Evolutionary conservation across 2,329 filamentous ascomycete genomes (phyloP), one percentile per base, ranked within the genome.

Genomic region (Fusarium floridanum): DNA sequence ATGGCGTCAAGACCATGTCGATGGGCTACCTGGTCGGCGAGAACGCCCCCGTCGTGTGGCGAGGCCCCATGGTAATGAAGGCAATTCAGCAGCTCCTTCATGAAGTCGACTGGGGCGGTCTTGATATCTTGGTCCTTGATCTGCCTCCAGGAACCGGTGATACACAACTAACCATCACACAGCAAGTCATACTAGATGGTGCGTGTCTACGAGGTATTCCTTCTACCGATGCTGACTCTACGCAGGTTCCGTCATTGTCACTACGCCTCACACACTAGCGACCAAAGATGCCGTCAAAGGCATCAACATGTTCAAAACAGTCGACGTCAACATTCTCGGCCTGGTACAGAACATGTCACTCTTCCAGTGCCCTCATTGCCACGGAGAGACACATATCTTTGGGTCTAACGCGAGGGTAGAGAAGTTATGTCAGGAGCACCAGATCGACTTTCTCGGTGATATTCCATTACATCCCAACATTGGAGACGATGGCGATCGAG

Each of bases 11-110:
- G 84, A 97, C 95, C 64, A 99, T 99, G 97, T 98, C 95, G 0
- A 98, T 99, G 94, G 97, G 97, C 60, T 98, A 98, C 75, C 88
- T 99, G 1, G 91, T 98, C 1, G 90, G 90, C 22, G 92, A 95
- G 74, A 89, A 91, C 12, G 93, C 94, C 6, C 94, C 95, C 0
- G 93, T 99, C 17, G 95, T 97, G 36, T 99, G 97, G 97, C 91
- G 97, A 61, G 97, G 97, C 0, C 89, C 98, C 3, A 98, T 99
- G 95, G 94, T 98, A 16, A 97, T 97, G 88, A 99, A 98, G 81
- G 97, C 97, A 0, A 88, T 99, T 74, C 95, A 98, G 77, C 97
- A 99, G 81, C 91, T 99, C 6, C 89, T 99, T 9, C 96, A 98
- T 81, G 95, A 98, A 76, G 97, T 99, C 1, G 93, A 97, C 63